Evolutionary conservation across 2,329 filamentous ascomycete genomes (phyloP), one percentile per base, ranked within the genome.

Genomic region (Aureobasidium sp.): DNA sequence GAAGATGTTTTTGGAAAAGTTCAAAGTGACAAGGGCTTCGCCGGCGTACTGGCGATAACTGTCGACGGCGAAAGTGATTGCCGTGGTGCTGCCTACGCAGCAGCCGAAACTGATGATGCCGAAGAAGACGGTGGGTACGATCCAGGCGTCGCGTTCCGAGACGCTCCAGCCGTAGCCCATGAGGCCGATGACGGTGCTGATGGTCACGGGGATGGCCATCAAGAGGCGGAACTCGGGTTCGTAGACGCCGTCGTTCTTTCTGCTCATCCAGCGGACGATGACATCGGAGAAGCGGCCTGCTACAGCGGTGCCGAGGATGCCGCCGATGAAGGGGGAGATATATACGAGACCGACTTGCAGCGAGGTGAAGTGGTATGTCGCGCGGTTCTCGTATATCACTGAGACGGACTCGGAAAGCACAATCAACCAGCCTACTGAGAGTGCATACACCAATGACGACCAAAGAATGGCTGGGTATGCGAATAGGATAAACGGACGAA

Each of bases 161-260:
- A 88, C 90, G 10, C 88, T 91, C 94, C 93, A 97, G n/a, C 93
- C 93, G 69, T 94, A 97, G 2, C 91, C 93, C 86, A 97, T 96
- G 16, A 97, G 82, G 0, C 94, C 94, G 36, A 93, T 85, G 1
- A 86, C 85, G 0, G 92, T 97, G 3, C 86, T 85, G 59, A 97
- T 69, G 0, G 87, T 79, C 36, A 97, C 86, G 0, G 92, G 93
- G 3, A 87, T 75, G 0, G 86, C 90, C 93, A 97, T 96, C 47
- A 96, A 82, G 0, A 96, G 82, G 7, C 92, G 85, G 70, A 95
- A 97, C 73, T 97, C 93, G 0, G 93, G 93, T 73, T 97, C 93
- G 72, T 97, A 97, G 3, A 97, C 79, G 2, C 93, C 93, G n/a
- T 90, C 91, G 67, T 97, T 97, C 32, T 86, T 86, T 39, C 86